Base-by-base conservation (phyloP, 345 rosid species). In the Salix suchowensis region DNA sequence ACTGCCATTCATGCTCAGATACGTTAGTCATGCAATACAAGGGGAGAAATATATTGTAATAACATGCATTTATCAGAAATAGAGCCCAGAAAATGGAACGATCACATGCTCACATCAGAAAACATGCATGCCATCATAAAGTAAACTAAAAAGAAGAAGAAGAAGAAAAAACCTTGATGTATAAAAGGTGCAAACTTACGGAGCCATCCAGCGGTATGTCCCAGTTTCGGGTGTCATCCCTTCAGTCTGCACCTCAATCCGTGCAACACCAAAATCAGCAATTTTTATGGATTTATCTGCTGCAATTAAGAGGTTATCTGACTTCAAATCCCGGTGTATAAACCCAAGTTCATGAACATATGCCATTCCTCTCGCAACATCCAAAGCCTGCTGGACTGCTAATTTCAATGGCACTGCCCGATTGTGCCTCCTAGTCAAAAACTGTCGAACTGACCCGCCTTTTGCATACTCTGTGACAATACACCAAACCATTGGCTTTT, bases 181-280 rank as follows among this genome's bases (percentile, higher is more conserved):
- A 36, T 34, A 18, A 69, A 44, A 55, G 58, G 26, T 75, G 21
- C 32, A 65, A 67, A 62, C 82, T 75, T 80, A 80, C 82, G 82
- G 82, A 18, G 82, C 82, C 82, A 80, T 80, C 82, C 82, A 80
- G 21, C 82, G 79, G 48, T 80, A 80, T 16, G 82, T 80, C 70
- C 82, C 82, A 1, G 82, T 80, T 70, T 80, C 82, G 0, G 82
- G 82, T 28, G 82, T 80, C 82, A 80, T 80, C 32, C 82, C 82
- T 39, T 80, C 82, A 36, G 82, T 80, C 74, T 80, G 82, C 61
- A 80, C 82, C 62, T 80, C 82, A 65, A 80, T 80, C 18, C 82
- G 71, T 28, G 82, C 82, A 1, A 80, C 82, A 39, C 82, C 82
- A 75, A 80, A 80, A 70, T 80, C 82, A 64, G 82, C 82, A 70